Conservation (phyloP, 2,329 filamentous ascomycete species). For the Atkinsonella texensis region DNA sequence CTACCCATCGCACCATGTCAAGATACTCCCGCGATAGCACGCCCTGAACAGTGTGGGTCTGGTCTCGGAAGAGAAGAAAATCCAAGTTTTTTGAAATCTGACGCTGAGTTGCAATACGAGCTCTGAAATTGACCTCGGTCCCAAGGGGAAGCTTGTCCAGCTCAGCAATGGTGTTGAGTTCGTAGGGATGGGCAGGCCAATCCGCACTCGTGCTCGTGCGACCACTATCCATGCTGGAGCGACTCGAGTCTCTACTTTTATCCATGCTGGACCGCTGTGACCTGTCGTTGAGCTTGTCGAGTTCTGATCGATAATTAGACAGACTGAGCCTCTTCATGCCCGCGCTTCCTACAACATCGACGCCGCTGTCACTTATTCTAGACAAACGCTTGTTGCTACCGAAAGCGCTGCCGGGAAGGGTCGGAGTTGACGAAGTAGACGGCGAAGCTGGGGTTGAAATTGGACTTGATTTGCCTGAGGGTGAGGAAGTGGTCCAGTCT, state of each 20-base stretch:
- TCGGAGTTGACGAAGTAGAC: slow-evolving; percentile 1
- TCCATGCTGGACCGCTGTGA: slow-evolving; percentile 16
- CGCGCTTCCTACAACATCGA: slow-evolving; percentile 18
- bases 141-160: slow-evolving; percentile 25
- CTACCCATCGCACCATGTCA: slow-evolving; percentile 79
- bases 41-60: slow-evolving; percentile 72
- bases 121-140: slow-evolving; percentile 29
- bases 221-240: slow-evolving; percentile 20
- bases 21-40: slow-evolving; percentile 46
- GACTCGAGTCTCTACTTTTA: slow-evolving; percentile 13
- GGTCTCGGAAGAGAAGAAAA: slow-evolving; percentile 78
- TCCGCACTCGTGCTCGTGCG: slow-evolving; percentile 25
- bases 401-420: slow-evolving; percentile 8
- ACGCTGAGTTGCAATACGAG: slow-evolving; percentile 49
- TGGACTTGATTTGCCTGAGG: slow-evolving; percentile 6
- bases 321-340: slow-evolving; percentile 15
- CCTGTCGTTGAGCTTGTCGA: slow-evolving; percentile 8
- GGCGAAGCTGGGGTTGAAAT: slow-evolving; percentile 8
- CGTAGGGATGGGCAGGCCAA: slow-evolving; percentile 26
- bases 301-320: slow-evolving; percentile 11
- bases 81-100: slow-evolving; percentile 72
- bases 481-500: slow-evolving; percentile 1
- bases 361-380: slow-evolving; percentile 21
- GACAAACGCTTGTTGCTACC: slow-evolving; percentile 12
- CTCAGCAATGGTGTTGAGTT: slow-evolving; percentile 26